Evolutionary conservation across 2,329 filamentous ascomycete species (phyloP).

Genomic region (Penicillium sp.): DNA sequence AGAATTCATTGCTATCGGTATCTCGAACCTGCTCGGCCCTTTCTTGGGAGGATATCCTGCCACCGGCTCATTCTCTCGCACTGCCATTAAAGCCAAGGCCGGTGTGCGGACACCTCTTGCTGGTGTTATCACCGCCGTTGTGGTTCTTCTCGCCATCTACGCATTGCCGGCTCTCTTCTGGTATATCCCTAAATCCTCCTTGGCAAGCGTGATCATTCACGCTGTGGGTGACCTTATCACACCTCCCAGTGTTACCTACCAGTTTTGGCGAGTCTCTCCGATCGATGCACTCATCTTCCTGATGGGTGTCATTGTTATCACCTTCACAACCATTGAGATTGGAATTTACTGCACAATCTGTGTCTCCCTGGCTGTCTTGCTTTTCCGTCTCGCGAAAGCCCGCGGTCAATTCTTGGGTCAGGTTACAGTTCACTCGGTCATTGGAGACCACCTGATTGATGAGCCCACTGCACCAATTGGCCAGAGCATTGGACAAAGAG

Average conservation of each 20-base stretch:
- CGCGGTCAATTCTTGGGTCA: slow-evolving; percentile 79
- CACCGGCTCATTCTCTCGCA: slow-evolving; percentile 90
- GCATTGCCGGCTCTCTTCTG: slow-evolving; percentile 83
- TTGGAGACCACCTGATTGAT: slow-evolving; percentile 56
- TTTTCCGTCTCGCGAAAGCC: slow-evolving; percentile 80
- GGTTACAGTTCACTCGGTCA: slow-evolving; percentile 57
- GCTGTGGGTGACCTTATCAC: slow-evolving; percentile 89
- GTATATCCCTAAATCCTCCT: slow-evolving; percentile 79
- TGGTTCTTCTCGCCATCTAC: slow-evolving; percentile 86
- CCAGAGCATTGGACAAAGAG: not conserved
- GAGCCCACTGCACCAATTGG: not conserved
- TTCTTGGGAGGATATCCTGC: slow-evolving; percentile 88
- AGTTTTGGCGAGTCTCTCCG: slow-evolving; percentile 89
- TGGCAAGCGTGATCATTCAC: slow-evolving; percentile 89
- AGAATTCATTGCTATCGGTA: slow-evolving; percentile 90
- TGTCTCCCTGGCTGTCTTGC: slow-evolving; percentile 72
- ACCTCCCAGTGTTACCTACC: slow-evolving; percentile 81
- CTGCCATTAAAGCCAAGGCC: slow-evolving; percentile 92
- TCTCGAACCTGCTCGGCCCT: slow-evolving; percentile 83
- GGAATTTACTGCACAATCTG: slow-evolving; percentile 87
- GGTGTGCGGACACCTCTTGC: slow-evolving; percentile 87
- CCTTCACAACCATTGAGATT: slow-evolving; percentile 84
- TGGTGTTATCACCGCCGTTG: slow-evolving; percentile 78
- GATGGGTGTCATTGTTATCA: slow-evolving; percentile 80
- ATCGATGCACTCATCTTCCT: slow-evolving; percentile 90